Conservation (phyloP, 257 asterid genomes). For the Solanum infundibuliforme region DNA sequence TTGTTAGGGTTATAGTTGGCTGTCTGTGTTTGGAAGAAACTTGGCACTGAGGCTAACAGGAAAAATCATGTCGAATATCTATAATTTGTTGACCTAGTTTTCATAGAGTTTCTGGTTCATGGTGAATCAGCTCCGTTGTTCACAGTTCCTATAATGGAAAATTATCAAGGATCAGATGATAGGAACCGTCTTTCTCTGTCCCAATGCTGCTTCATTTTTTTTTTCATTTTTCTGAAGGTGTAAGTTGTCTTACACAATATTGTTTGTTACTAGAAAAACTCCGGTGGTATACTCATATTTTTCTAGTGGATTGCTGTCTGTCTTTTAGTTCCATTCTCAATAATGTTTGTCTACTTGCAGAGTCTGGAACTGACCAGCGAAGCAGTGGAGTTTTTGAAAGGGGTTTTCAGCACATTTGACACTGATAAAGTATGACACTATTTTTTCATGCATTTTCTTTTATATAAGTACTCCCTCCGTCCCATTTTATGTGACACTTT, state of each 20-base stretch:
- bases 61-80: background rate
- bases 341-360: constrained; percentile 40
- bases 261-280: background rate
- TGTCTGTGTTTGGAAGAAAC: background rate
- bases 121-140: background rate
- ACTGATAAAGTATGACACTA: constrained; percentile 54
- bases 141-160: background rate
- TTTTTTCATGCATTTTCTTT: background rate
- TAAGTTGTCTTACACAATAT: background rate
- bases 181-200: background rate
- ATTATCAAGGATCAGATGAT: background rate
- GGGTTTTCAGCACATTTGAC: constrained; percentile 85
- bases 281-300: background rate
- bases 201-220: background rate
- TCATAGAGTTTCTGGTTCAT: background rate
- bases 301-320: background rate
- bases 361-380: constrained; percentile 93
- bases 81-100: background rate
- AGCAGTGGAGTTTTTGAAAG: constrained; percentile 90
- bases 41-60: background rate
- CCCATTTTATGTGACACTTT: no score
- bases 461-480: background rate
- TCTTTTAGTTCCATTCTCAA: constrained; percentile 2
- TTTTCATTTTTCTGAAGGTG: background rate
- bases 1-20: background rate